Base-by-base conservation (phyloP, 2,329 filamentous ascomycete genomes). In the Nigrospora oryzae region DNA sequence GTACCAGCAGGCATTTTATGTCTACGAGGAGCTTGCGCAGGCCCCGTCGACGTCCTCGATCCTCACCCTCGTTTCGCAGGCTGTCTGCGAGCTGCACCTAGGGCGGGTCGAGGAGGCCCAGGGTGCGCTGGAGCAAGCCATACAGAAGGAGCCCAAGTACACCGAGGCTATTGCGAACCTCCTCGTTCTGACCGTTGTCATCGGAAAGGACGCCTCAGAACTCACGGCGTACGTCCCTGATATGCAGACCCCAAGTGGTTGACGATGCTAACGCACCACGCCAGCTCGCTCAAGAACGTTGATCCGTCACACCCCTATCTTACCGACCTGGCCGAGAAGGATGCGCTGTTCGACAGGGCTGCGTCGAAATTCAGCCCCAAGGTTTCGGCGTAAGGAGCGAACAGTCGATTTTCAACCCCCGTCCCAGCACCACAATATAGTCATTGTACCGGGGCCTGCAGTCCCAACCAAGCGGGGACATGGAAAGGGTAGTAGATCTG, bases 1-100 rank as follows among this genome's bases (percentile, higher is more conserved):
- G 64, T 97, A 97, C 67, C 93, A 97, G 61, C 87, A 93, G 60
- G 84, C 91, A 15, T 97, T 95, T 68, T 97, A 98, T 73, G 91
- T 97, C 49, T 97, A 89, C 59, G 91, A 97, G 67, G 93, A 98
- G 66, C 79, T 97, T 40, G 91, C 93, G 5, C 88, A 95, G 61
- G 84, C 87, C 28, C 84, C 89, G 3, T 82, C 86, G 31, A 89
- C 87, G 15, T 83, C 88, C 40, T 87, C 87, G 14, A 75, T 83
- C 43, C 75, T 83, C 53, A 85, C 81, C 15, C 77, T 96, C 45
- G 81, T 95, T 49, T 84, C 88, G 16, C 93, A 97, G 69, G 91
- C 90, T 23, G 81, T 97, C 23, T 85, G 88, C 19, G 91, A 98
- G 65, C 70, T 97, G 43, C 93, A 97, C 61, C 81, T 97, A 28